A percentile compares a stretch with the other conserved stretches of the same genome.
phyloP scores from a whole-genome alignment of 2,329 filamentous ascomycete genomes.

The Monosporascus sp. region DNA sequence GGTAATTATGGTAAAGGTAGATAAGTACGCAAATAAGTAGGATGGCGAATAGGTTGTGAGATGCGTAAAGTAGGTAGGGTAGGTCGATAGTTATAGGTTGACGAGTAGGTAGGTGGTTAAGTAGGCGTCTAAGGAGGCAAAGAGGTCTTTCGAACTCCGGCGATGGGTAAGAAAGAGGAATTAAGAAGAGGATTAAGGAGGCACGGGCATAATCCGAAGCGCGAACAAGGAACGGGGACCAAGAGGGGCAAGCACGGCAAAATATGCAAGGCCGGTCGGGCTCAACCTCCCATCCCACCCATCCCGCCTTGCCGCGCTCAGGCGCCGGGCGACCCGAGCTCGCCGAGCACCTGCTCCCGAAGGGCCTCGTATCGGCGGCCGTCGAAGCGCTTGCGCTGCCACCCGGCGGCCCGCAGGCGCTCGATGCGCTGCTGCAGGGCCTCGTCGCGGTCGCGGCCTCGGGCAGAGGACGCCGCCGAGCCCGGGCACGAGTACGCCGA shows the following conservation, averaged over 20 bases:
- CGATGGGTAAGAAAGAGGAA: neutral
- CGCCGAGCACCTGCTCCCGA: slow-evolving; percentile 44
- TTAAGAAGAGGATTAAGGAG: neutral
- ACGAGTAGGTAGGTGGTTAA: neutral
- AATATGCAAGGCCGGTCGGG: no score
- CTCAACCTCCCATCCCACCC: no score
- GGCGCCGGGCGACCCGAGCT: slow-evolving; percentile 28
- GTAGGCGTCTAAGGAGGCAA: no score
- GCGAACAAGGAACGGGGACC: neutral
- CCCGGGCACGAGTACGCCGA: slow-evolving; percentile 4
- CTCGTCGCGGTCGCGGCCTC: slow-evolving; percentile 14
- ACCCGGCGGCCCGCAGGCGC: slow-evolving; percentile 46
- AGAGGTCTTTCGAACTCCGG: no score
- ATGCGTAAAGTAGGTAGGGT: neutral
- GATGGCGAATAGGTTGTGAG: no score
- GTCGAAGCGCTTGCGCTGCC: slow-evolving; percentile 53
- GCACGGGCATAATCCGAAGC: neutral
- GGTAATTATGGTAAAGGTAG: no score
- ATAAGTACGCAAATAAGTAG: no score
- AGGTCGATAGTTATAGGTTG: neutral
- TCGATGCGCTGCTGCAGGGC: slow-evolving; percentile 45
- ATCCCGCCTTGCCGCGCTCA: no score
- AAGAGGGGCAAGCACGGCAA: no score
- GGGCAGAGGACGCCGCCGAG: slow-evolving; percentile 8
- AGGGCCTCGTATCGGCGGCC: slow-evolving; percentile 46